Conservation (phyloP, 208 protist species). For the Acanthamoeba pearcei region DNA sequence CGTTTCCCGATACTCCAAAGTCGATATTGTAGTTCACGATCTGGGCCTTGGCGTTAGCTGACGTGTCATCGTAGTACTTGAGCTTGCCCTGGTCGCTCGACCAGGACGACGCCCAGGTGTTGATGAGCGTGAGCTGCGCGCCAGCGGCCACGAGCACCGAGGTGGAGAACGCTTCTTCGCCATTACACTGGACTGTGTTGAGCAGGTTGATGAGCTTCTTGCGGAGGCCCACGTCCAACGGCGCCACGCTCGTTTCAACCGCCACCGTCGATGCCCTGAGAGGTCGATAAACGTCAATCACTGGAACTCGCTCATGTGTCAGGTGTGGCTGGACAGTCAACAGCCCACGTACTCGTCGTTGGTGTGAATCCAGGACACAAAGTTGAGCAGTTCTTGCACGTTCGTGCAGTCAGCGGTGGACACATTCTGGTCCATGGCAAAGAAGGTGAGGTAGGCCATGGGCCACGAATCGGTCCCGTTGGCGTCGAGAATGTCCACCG, state of each 20-base stretch:
- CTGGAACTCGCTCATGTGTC: not conserved
- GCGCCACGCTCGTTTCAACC: not conserved
- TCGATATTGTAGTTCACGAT: not conserved
- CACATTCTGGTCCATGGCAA: not conserved
- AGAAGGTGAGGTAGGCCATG: conserved; percentile 51
- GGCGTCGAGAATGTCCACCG: conserved; percentile 20
- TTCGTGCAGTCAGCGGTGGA: not conserved
- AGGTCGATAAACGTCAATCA: not conserved
- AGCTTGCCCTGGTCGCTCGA: not conserved
- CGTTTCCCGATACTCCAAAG: not conserved
- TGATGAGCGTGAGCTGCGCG: conserved; percentile 29
- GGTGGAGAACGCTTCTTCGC: not conserved
- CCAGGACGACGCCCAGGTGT: not conserved
- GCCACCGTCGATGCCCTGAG: not conserved
- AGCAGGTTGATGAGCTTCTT: conserved; percentile 60
- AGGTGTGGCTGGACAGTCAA: not conserved
- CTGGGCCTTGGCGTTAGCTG: not conserved
- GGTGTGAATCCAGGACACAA: conserved; percentile 35
- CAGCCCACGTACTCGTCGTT: not conserved
- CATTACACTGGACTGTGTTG: conserved; percentile 21
- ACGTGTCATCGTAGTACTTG: not conserved
- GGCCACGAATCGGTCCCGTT: conserved; percentile 32
- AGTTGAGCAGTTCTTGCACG: conserved; percentile 14
- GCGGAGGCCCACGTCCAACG: not conserved
- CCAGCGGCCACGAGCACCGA: conserved; percentile 5